These are phyloP conservation scores for Lactuca saligna DNA, from an alignment of 129 eudicot genomes.

Conservation along the genomic window DNA sequence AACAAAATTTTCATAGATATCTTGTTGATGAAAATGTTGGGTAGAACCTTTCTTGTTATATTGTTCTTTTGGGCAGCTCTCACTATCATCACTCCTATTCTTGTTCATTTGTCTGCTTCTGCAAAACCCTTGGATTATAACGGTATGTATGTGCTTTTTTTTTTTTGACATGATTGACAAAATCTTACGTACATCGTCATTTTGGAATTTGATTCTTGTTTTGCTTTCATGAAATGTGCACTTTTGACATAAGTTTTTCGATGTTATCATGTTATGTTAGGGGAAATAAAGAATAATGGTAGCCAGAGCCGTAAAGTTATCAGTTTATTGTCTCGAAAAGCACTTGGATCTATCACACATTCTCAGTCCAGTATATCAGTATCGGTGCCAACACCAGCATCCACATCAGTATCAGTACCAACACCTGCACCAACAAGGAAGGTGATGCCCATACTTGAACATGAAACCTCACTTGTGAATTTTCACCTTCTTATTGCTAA, in stretches of 20 bases:
- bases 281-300: slow-evolving; percentile 16
- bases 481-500: too few relatives aligned
- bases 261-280: slow-evolving; percentile 40
- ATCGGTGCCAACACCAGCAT: slow-evolving; percentile 28
- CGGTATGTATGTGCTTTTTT: slow-evolving; percentile 30
- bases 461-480: too few relatives aligned
- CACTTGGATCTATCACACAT: slow-evolving; percentile 38
- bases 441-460: background rate
- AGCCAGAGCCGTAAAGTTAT: slow-evolving; percentile 12
- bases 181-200: background rate
- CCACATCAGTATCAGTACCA: slow-evolving; percentile 28
- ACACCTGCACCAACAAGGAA: slow-evolving; percentile 23
- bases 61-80: slow-evolving; percentile 69
- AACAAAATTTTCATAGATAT: slow-evolving; percentile 12
- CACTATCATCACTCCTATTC: slow-evolving; percentile 64
- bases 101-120: slow-evolving; percentile 60
- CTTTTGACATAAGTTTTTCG: slow-evolving; percentile 1
- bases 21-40: slow-evolving; percentile 47
- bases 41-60: slow-evolving; percentile 55
- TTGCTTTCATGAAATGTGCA: background rate
- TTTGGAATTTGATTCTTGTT: background rate
- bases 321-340: slow-evolving; percentile 53
- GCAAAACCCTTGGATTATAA: slow-evolving; percentile 36
- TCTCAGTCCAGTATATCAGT: slow-evolving; percentile 7
- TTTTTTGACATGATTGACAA: background rate